These are phyloP conservation scores for Graphium sp. DNA, from an alignment of 2,329 filamentous ascomycete species.

Conservation along the genomic window DNA sequence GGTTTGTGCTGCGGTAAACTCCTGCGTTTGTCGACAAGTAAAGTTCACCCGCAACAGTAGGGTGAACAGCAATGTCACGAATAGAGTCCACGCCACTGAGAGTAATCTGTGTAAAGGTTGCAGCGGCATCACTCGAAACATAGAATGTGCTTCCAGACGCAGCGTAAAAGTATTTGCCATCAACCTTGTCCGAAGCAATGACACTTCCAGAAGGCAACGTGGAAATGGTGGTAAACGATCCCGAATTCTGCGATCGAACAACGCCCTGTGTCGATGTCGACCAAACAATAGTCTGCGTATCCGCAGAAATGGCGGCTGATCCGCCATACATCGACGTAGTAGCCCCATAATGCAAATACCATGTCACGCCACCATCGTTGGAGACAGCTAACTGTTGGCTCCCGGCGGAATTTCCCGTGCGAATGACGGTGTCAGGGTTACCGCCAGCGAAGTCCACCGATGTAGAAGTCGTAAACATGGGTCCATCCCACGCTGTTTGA, in stretches of 20 bases:
- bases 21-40: slow-evolving; percentile 37
- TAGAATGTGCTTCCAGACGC: slow-evolving; percentile 28
- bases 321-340: slow-evolving; percentile 24
- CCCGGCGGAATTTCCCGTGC: slow-evolving; percentile 27
- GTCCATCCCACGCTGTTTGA: slow-evolving; percentile 24
- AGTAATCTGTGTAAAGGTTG: slow-evolving; percentile 22
- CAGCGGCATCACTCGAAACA: slow-evolving; percentile 28
- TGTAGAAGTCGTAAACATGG: slow-evolving; percentile 25
- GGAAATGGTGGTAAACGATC: slow-evolving; percentile 24
- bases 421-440: slow-evolving; percentile 25
- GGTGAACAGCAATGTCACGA: slow-evolving; percentile 38
- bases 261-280: slow-evolving; percentile 22
- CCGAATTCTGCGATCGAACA: slow-evolving; percentile 20
- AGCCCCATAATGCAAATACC: slow-evolving; percentile 28
- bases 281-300: slow-evolving; percentile 31
- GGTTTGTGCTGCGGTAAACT: slow-evolving; percentile 35
- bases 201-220: slow-evolving; percentile 24
- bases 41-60: slow-evolving; percentile 40
- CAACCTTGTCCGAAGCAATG: slow-evolving; percentile 36
- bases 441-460: slow-evolving; percentile 32
- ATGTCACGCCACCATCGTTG: slow-evolving; percentile 29
- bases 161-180: slow-evolving; percentile 34
- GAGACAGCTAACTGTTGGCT: slow-evolving; percentile 28
- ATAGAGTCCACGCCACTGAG: slow-evolving; percentile 24
- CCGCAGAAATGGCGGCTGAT: slow-evolving; percentile 29